Conservation (phyloP, 441 rosid species). For the Pelargonium citronellum region DNA sequence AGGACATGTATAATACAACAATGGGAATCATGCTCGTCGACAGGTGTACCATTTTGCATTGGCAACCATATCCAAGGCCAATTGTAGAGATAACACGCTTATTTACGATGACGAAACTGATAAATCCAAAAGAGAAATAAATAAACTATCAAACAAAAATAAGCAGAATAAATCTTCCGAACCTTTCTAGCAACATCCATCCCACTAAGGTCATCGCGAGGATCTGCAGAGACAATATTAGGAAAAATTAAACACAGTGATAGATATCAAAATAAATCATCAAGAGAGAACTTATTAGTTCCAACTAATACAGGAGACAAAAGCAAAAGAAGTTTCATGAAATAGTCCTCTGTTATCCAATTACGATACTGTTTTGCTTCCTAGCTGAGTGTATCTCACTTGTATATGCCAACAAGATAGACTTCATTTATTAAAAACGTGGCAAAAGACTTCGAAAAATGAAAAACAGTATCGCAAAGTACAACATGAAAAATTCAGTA, state of each 20-base stretch:
- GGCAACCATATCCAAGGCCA: background rate
- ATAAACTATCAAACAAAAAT: background rate
- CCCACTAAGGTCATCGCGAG: constrained; percentile 93
- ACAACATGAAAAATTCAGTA: no score
- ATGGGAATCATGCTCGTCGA: background rate
- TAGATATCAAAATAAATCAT: constrained; percentile 11
- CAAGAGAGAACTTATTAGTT: constrained; percentile 5
- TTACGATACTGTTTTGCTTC: background rate
- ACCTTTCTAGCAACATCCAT: constrained; percentile 99
- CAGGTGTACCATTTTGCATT: background rate
- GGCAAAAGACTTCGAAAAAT: background rate
- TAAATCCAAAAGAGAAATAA: background rate
- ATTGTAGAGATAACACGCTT: background rate
- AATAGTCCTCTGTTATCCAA: background rate
- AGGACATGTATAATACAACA: no score
- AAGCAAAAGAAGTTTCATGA: background rate
- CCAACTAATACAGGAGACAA: background rate
- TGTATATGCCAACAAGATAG: background rate
- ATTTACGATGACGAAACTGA: background rate
- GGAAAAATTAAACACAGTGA: constrained; percentile 9
- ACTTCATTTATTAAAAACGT: background rate
- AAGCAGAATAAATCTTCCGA: constrained; percentile 14
- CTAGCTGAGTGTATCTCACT: background rate
- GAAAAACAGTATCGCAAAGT: no score
- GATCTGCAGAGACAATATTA: constrained; percentile 55